These are phyloP conservation scores for Amanita pseudoporphyria DNA, from an alignment of 768 basidiomycete species.

Conservation along the genomic window DNA sequence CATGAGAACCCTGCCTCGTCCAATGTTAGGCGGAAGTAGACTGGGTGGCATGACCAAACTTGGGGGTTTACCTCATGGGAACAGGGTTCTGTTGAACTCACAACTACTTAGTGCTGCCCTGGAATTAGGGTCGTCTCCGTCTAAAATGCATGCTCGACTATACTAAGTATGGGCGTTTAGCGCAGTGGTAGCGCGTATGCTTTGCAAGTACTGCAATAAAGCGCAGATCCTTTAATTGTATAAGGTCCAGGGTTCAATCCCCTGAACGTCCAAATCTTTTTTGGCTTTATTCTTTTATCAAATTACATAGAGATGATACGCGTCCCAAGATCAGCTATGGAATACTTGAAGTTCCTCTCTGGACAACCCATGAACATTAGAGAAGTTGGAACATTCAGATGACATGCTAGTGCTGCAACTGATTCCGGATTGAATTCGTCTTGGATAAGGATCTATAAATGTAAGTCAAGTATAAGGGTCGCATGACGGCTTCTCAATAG, in stretches of 20 bases:
- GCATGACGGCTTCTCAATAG: too few species aligned
- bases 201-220: constrained; percentile 21
- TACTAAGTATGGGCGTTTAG: constrained; percentile 14
- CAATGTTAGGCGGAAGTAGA: too few species aligned
- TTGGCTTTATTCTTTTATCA: neutral
- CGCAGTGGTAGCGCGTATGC: constrained; percentile 35
- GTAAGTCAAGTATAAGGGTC: too few species aligned
- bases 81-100: too few species aligned
- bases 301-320: constrained; percentile 28
- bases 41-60: too few species aligned
- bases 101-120: too few species aligned
- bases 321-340: constrained; percentile 41
- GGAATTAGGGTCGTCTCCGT: too few species aligned
- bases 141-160: too few species aligned
- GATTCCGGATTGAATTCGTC: constrained; percentile 33
- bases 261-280: constrained; percentile 25
- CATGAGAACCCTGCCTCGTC: too few species aligned
- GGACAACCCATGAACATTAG: constrained; percentile 60
- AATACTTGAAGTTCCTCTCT: constrained; percentile 30
- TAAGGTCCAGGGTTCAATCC: constrained; percentile 35
- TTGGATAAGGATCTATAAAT: constrained; percentile 33
- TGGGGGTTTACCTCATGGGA: too few species aligned
- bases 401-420: constrained; percentile 40
- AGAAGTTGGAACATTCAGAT: constrained; percentile 38
- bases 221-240: constrained; percentile 16